Percentiles rank a stretch among this genome's conserved stretches.
phyloP scores from a whole-genome alignment of 2,329 filamentous ascomycete species.

The Albifimbria verrucaria region DNA sequence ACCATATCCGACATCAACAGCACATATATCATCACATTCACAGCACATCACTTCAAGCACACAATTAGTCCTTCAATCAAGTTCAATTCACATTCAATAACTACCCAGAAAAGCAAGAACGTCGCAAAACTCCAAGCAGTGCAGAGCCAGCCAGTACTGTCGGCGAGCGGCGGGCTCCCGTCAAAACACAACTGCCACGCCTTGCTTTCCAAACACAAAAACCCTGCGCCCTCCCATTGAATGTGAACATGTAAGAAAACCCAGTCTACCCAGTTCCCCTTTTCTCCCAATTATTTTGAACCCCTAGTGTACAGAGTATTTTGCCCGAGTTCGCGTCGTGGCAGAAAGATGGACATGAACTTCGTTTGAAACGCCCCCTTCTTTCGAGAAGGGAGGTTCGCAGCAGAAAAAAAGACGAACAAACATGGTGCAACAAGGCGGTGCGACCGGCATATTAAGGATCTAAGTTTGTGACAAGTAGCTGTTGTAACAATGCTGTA shows the following conservation, averaged over 20 bases:
- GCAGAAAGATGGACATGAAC: slow-evolving; percentile 16
- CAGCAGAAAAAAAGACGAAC: slow-evolving; percentile 8
- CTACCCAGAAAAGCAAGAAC: slow-evolving; percentile 10
- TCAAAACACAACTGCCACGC: slow-evolving; percentile 3
- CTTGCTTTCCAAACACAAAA: slow-evolving; percentile 11
- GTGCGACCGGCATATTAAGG: slow-evolving; percentile 8
- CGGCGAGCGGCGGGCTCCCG: background rate
- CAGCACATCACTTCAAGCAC: background rate
- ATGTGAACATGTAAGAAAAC: slow-evolving; percentile 8
- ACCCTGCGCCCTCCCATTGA: slow-evolving; percentile 14
- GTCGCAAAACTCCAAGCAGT: slow-evolving; percentile 10
- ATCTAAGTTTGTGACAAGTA: slow-evolving; percentile 7
- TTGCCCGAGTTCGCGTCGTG: background rate
- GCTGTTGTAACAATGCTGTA: slow-evolving; percentile 9
- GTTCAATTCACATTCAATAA: slow-evolving; percentile 18
- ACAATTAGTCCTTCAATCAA: slow-evolving; percentile 9
- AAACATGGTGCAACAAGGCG: slow-evolving; percentile 5
- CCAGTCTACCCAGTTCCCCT: slow-evolving; percentile 1
- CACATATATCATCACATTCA: background rate
- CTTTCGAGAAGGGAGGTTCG: slow-evolving; percentile 5
- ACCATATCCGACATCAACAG: too few relatives aligned
- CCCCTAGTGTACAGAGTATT: slow-evolving; percentile 13
- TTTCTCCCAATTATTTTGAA: slow-evolving; percentile 5
- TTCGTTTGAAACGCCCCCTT: slow-evolving; percentile 15
- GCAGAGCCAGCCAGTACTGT: background rate